A percentile compares a stretch with the other conserved stretches of the same genome.
Evolutionary conservation across 352 stramenopile species (phyloP).

Genomic region (Phytopythium vexans): DNA sequence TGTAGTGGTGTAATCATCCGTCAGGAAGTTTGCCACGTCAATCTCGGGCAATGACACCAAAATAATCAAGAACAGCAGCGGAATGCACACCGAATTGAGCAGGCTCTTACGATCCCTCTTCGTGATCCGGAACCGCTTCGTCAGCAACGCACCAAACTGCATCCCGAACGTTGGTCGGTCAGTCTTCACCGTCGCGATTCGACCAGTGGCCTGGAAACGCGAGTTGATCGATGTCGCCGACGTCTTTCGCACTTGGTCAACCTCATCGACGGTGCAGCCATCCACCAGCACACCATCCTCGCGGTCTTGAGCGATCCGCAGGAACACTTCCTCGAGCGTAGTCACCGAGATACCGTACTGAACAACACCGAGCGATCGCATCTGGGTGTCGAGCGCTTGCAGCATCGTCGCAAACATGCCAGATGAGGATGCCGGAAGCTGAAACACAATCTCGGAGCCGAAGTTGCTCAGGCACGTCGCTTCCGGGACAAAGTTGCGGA

Average conservation of each 20-base stretch:
- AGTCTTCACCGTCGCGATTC: constrained; percentile 18
- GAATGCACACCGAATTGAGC: constrained; percentile 54
- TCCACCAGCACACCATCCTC: constrained; percentile 25
- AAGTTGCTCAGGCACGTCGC: constrained; percentile 88
- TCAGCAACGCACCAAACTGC: constrained; percentile 49
- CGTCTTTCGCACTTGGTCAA: constrained; percentile 32
- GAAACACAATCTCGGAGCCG: constrained; percentile 93
- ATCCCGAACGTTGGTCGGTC: constrained; percentile 23
- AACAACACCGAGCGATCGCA: constrained; percentile 53
- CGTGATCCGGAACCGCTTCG: constrained; percentile 59
- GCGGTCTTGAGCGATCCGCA: constrained; percentile 64
- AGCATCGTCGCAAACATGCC: constrained; percentile 92
- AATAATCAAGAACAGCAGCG: constrained; percentile 57
- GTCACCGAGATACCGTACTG: constrained; percentile 97
- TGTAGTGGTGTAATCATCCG: constrained; percentile 12
- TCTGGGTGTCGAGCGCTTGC: constrained; percentile 59
- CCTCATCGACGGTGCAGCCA: constrained; percentile 14
- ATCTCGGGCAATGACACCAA: constrained; percentile 50
- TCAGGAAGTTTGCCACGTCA: constrained; percentile 51
- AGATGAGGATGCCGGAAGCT: constrained; percentile 87
- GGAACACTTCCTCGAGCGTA: constrained; percentile 99
- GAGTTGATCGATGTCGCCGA: constrained; percentile 34
- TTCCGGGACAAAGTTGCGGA: constrained; percentile 57
- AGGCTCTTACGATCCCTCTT: constrained; percentile 63
- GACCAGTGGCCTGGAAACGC: constrained; percentile 12